Base-by-base conservation (phyloP, 2,329 filamentous ascomycete genomes). In the Colletotrichum paranaense region DNA sequence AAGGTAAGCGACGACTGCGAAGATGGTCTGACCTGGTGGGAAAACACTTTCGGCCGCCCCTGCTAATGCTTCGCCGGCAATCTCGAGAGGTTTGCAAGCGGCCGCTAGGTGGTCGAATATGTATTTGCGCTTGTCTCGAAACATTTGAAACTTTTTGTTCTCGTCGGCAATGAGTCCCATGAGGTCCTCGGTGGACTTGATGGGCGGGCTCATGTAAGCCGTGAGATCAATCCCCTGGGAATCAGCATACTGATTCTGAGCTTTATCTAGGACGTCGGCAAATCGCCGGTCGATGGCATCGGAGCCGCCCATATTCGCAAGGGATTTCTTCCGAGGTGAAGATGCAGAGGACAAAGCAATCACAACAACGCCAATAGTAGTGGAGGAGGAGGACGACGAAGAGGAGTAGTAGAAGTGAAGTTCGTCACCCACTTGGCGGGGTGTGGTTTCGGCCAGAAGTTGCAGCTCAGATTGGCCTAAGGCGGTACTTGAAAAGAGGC, bases 1-100 rank as follows among this genome's bases (percentile, higher is more conserved):
- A 9, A 88, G 78, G 67, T 85, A 84, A 16, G 81, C 76, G 1
- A 85, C 84, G 8, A 85, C 85, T 8, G 82, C 79, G 73, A 85
- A 87, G 63, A 86, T 83, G 32, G 79, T 78, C 59, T 84, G 79
- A 3, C 82, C 81, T 0, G 86, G 84, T 2, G 84, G 78, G 71
- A 87, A 87, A 4, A 79, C 79, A 7, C 84, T 81, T 14, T 79
- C 76, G 1, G 82, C 81, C 0, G 79, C 81, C 8, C 83, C 84
- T 11, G 81, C 78, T 19, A 82, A 78, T 11, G 84, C 78, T 32
- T 82, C 80, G 1, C 84, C 84, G 19, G 86, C 78, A 6, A 81
- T 62, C 74, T 86, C 83, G 16, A 87, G 76, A 1, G 85, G 84
- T 12, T 75, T 73, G 11, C 85, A 77, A 4, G 81, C 79, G 0